A percentile compares a stretch with the other conserved stretches of the same genome.
Conservation (phyloP, 257 asterid species). For the Asclepias syriaca region DNA sequence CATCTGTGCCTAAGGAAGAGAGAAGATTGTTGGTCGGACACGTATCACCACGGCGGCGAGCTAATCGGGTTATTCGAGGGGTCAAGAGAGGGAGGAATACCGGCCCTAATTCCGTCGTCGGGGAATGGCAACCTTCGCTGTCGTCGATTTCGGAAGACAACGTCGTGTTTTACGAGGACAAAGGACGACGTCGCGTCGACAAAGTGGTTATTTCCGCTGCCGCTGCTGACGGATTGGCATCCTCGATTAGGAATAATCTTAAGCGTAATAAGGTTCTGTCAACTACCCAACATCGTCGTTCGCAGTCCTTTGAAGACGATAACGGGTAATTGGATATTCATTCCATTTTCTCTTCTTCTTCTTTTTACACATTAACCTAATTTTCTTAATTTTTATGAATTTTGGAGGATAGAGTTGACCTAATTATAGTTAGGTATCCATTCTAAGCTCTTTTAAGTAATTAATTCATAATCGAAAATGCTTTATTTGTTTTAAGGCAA, state of each 20-base stretch:
- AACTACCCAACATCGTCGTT: slow-evolving; percentile 24
- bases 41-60: background rate
- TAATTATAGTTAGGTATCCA: no score
- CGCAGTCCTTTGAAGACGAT: slow-evolving; percentile 16
- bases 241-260: slow-evolving; percentile 9
- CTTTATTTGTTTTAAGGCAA: no score
- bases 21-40: slow-evolving; percentile 27
- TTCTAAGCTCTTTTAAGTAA: no score
- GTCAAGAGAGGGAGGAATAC: slow-evolving; percentile 31
- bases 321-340: slow-evolving; percentile 11
- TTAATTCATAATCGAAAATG: no score
- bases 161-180: slow-evolving; percentile 13
- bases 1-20: slow-evolving; percentile 34
- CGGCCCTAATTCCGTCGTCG: background rate
- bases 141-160: slow-evolving; percentile 28
- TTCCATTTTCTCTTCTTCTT: background rate
- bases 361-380: no score
- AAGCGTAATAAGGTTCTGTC: slow-evolving; percentile 21
- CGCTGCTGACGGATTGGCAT: background rate
- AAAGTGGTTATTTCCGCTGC: background rate
- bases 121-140: slow-evolving; percentile 39
- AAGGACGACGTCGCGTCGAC: background rate
- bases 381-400: no score
- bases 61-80: slow-evolving; percentile 13
- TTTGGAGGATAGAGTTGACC: no score